Conservation (phyloP, 768 basidiomycete species). For the Tricholoma bakamatsutake region DNA sequence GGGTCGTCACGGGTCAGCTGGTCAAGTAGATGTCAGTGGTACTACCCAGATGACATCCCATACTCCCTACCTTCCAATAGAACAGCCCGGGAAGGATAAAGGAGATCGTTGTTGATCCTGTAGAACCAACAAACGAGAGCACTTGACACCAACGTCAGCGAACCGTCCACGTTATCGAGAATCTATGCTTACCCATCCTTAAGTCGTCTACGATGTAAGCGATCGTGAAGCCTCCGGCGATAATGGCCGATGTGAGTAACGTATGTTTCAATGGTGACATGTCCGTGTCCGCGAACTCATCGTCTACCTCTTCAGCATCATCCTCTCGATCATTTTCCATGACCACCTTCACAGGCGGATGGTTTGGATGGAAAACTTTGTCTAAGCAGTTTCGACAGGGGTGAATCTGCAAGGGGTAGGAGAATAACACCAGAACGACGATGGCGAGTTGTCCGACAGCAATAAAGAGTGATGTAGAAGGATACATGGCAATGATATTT, state of each 20-base stretch:
- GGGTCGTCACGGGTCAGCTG: slow-evolving; percentile 69
- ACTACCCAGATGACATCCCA: slow-evolving; percentile 1
- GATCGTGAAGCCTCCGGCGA: slow-evolving; percentile 59
- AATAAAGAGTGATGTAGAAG: slow-evolving; percentile 84
- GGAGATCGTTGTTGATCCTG: slow-evolving; percentile 93
- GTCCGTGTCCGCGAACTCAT: slow-evolving; percentile 51
- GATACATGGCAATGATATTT: slow-evolving; percentile 95
- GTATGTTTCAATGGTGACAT: slow-evolving; percentile 67
- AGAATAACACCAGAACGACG: slow-evolving; percentile 83
- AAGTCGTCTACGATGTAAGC: slow-evolving; percentile 78
- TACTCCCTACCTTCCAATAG: slow-evolving; percentile 74
- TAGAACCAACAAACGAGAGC: slow-evolving; percentile 93
- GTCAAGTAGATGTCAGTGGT: not conserved
- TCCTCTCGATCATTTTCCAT: slow-evolving; percentile 32
- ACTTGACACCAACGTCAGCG: slow-evolving; percentile 40
- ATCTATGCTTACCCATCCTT: slow-evolving; percentile 53
- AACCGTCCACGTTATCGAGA: not conserved
- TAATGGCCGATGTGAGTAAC: slow-evolving; percentile 61
- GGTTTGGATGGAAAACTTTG: slow-evolving; percentile 66
- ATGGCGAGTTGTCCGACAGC: slow-evolving; percentile 93
- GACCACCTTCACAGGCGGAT: slow-evolving; percentile 23
- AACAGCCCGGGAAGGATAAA: slow-evolving; percentile 93
- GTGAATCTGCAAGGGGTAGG: slow-evolving; percentile 91
- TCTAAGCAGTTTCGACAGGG: slow-evolving; percentile 91
- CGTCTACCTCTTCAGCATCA: slow-evolving; percentile 41